phyloP scores from a whole-genome alignment of 164 flowering plant genomes.

The Paratinospora sagittata region DNA sequence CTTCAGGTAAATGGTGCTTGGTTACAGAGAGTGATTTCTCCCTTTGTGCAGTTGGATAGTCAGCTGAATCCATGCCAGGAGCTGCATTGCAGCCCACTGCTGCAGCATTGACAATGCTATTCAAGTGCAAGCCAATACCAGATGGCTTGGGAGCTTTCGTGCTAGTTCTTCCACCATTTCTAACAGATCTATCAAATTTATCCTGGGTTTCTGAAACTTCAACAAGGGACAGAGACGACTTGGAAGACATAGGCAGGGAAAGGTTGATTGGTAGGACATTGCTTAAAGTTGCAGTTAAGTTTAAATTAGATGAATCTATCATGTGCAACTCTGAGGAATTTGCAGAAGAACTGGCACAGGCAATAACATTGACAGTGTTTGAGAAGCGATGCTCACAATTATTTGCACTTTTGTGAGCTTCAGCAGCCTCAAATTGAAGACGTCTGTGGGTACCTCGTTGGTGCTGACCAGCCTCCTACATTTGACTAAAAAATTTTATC shows the following conservation, averaged over 20 bases:
- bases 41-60: conserved; percentile 12
- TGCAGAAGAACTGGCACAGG: conserved; percentile 15
- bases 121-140: conserved; percentile 66
- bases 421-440: conserved; percentile 46
- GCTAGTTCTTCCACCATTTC: conserved; percentile 20
- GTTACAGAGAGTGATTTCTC: conserved; percentile 14
- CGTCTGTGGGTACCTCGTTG: conserved; percentile 34
- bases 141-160: conserved; percentile 33
- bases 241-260: conserved; percentile 16
- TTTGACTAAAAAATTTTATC: conserved; percentile 11
- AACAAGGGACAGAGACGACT: conserved; percentile 7
- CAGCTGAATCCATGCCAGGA: conserved; percentile 17
- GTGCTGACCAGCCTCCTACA: conserved; percentile 29
- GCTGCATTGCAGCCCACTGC: conserved; percentile 21
- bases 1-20: conserved; percentile 16
- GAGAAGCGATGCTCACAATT: background rate
- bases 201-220: conserved; percentile 11
- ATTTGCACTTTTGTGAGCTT: conserved; percentile 11
- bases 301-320: conserved; percentile 14
- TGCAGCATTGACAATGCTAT: conserved; percentile 38
- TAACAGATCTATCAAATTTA: conserved; percentile 13
- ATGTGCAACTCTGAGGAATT: conserved; percentile 16
- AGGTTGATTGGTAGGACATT: conserved; percentile 6
- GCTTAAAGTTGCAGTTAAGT: conserved; percentile 18
- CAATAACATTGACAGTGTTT: conserved; percentile 3